Base-by-base conservation (phyloP, 1,139 yeast species). In the Schizosaccharomyces versatilis region DNA sequence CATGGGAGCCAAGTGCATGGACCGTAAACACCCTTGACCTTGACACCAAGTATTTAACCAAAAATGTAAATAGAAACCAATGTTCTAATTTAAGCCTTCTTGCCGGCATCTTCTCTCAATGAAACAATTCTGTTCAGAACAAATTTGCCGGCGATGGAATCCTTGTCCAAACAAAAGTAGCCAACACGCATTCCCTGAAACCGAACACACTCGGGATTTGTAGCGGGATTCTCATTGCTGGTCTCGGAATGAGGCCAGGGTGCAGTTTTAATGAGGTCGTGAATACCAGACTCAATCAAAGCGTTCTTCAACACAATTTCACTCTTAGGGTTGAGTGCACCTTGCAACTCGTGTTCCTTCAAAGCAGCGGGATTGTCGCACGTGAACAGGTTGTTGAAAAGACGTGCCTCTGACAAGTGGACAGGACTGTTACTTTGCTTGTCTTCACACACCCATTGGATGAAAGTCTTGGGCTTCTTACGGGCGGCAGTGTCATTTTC, bases 161-260 rank as follows among this genome's bases (percentile, higher is more conserved):
- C 97, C 63, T 76, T 78, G 66, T 93, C 99, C 68, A 85, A 70
- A 66, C 95, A 81, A 76, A 88, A 93, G 69, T 90, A 90, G 36
- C 98, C 99, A 54, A 85, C 90, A 70, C 99, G 81, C 68, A 93
- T 76, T 38, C 95, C 98, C 71, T 93, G 99, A 84, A 93, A 93
- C 67, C 98, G 78, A 41, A 84, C 84, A n/a, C 94, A 78, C 67
- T 90, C 94, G 17, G 77, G 74, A 41, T 83, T 80, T 53, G 76
- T 71, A 52, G 71, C 70, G 36, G 75, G 76, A 53, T 66, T 66
- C 55, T 68, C 69, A 64, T 79, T 77, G 32, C 66, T 65, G 41
- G 64, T 61, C 59, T 82, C 81, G 7, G 62, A 63, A 48, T 78
- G 78, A 60, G 79, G 72, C 63, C 80, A 80, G 54, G 97, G 96